Percentiles rank a stretch among this genome's conserved stretches.
phyloP scores from a whole-genome alignment of 108 stramenopile species.

The Discostella pseudostelligera region DNA sequence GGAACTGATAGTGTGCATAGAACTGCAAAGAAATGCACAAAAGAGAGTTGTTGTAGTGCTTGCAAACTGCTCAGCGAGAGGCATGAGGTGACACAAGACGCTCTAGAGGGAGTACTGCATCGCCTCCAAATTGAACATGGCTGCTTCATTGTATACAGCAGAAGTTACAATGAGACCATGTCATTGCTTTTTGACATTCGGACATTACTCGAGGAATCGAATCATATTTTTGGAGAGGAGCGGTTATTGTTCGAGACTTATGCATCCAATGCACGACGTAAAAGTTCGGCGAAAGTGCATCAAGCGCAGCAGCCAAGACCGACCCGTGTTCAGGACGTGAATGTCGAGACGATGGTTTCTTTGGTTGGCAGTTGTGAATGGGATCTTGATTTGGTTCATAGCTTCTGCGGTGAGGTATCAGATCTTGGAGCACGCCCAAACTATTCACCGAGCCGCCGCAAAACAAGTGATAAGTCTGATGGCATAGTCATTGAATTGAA shows the following conservation, averaged over 20 bases:
- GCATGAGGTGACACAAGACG: conserved; percentile 42
- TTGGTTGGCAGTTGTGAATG: conserved; percentile 17
- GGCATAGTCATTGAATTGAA: neutral
- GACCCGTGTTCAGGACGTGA: conserved; percentile 17
- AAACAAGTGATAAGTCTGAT: neutral
- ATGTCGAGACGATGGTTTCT: conserved; percentile 15
- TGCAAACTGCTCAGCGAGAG: conserved; percentile 44
- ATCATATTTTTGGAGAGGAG: neutral
- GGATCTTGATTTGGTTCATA: conserved; percentile 11
- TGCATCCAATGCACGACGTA: conserved; percentile 29
- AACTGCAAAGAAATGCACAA: conserved; percentile 31
- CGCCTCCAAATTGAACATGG: conserved; percentile 51
- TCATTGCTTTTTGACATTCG: conserved; percentile 41
- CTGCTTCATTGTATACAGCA: conserved; percentile 50
- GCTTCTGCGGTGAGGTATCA: conserved; percentile 9
- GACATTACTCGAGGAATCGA: conserved; percentile 12
- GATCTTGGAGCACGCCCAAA: neutral
- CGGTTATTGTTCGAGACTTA: conserved; percentile 23
- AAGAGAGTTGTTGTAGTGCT: conserved; percentile 30
- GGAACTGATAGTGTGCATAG: conserved; percentile 24
- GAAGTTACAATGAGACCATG: conserved; percentile 51
- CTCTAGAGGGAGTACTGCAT: conserved; percentile 38
- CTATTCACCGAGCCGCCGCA: neutral
- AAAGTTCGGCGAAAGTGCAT: conserved; percentile 1
- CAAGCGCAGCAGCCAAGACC: conserved; percentile 1